A percentile compares a stretch with the other conserved stretches of the same genome.
Evolutionary conservation across 352 stramenopile genomes (phyloP).

Genomic region (Globisporangium carolinianum): DNA sequence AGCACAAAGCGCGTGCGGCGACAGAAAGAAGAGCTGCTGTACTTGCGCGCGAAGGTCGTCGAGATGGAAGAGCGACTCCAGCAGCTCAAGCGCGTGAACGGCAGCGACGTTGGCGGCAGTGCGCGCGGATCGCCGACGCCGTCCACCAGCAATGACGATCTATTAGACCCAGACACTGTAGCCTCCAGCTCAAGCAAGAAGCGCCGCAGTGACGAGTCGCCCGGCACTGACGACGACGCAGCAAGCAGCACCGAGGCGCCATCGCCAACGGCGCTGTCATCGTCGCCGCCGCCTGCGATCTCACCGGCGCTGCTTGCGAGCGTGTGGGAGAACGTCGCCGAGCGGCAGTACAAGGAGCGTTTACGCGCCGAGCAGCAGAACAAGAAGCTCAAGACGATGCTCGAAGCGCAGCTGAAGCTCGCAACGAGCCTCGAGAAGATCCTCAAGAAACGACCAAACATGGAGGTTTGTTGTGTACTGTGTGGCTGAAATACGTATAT

Average conservation of each 20-base stretch:
- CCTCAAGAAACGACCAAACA: conserved; percentile 14
- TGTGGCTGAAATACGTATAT: background rate
- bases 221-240: conserved; percentile 3
- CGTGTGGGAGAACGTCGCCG: conserved; percentile 25
- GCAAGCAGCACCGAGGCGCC: background rate
- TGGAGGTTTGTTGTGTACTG: conserved; percentile 2
- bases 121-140: conserved; percentile 4
- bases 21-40: conserved; percentile 17
- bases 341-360: conserved; percentile 17
- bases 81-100: conserved; percentile 14
- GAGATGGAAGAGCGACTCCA: conserved; percentile 15
- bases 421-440: conserved; percentile 15
- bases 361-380: conserved; percentile 23
- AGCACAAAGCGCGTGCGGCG: conserved; percentile 17
- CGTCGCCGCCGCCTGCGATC: conserved; percentile 14
- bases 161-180: no score
- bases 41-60: conserved; percentile 15
- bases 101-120: background rate
- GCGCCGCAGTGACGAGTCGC: background rate
- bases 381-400: conserved; percentile 19
- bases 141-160: conserved; percentile 4
- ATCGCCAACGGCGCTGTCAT: background rate
- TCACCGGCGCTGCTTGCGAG: conserved; percentile 11
- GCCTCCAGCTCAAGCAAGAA: background rate
- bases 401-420: conserved; percentile 24